Conservation (phyloP, 345 rosid species). For the Eucalyptus sideroxylon region DNA sequence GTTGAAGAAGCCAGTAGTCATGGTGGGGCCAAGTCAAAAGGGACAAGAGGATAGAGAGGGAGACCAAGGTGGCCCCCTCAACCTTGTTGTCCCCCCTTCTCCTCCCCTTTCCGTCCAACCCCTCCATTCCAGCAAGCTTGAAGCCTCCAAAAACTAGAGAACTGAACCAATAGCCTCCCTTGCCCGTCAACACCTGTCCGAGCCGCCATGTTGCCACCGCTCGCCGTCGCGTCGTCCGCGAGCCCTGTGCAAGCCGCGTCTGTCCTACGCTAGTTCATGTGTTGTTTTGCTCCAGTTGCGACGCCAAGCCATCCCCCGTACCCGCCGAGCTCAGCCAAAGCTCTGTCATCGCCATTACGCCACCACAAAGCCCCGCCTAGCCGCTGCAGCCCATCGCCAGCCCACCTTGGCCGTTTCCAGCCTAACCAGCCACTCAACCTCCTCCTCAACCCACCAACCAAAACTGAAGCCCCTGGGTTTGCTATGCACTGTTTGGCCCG, state of each 20-base stretch:
- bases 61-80: no score
- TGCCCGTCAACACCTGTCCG: accelerated
- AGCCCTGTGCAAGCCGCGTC: accelerated
- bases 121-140: no score
- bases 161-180: no score
- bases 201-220: accelerated
- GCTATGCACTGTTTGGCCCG: accelerated
- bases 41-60: no score
- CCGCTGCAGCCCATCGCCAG: accelerated
- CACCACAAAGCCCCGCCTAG: accelerated
- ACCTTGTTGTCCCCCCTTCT: no score
- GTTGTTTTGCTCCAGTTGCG: accelerated
- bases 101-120: accelerated
- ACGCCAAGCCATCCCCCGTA: accelerated
- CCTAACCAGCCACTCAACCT: accelerated
- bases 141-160: no score
- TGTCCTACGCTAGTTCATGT: accelerated
- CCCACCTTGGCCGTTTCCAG: no score
- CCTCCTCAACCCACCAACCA: no score
- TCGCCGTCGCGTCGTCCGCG: accelerated
- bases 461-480: no score
- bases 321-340: accelerated
- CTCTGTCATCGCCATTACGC: accelerated
- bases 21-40: no score
- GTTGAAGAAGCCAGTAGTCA: no score